phyloP scores from a whole-genome alignment of 805 yeast genomes.

The Wickerhamiella nectarea region DNA sequence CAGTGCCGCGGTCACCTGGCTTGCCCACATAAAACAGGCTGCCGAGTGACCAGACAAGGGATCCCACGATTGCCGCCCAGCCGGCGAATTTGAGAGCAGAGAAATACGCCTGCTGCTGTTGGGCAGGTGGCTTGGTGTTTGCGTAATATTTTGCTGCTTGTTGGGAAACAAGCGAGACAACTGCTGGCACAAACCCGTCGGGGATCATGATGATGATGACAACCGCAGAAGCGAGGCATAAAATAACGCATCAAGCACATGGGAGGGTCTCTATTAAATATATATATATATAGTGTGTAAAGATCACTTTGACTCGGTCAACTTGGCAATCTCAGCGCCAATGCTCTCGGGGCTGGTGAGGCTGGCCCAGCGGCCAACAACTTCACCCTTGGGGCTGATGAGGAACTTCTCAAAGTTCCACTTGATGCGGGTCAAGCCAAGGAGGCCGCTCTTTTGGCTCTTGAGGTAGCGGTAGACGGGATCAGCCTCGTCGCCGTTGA shows the following conservation, averaged over 20 bases:
- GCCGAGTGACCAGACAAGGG: background rate
- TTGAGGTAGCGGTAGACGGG: slow-evolving; percentile 74
- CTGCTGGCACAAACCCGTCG: background rate
- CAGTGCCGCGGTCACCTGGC: background rate
- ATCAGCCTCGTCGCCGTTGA: slow-evolving; percentile 71
- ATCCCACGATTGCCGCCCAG: background rate
- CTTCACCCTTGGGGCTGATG: slow-evolving; percentile 43
- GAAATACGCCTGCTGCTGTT: background rate
- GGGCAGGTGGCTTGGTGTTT: background rate
- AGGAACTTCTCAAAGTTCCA: slow-evolving; percentile 77
- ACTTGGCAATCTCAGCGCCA: slow-evolving; percentile 39
- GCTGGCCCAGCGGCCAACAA: slow-evolving; percentile 49
- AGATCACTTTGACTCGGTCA: too few species aligned
- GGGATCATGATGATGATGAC: background rate
- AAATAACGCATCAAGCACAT: background rate
- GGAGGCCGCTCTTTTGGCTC: slow-evolving; percentile 39
- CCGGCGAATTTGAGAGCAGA: background rate
- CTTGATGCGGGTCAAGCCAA: slow-evolving; percentile 60
- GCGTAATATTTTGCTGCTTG: background rate
- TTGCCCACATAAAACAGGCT: background rate
- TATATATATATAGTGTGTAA: too few species aligned
- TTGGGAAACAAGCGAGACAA: background rate
- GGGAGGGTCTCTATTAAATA: background rate
- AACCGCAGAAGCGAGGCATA: too few species aligned
- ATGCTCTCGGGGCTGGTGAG: slow-evolving; percentile 52